Conservation (phyloP, 371 early-diverging fungal species). For the Actinomucor elegans region DNA sequence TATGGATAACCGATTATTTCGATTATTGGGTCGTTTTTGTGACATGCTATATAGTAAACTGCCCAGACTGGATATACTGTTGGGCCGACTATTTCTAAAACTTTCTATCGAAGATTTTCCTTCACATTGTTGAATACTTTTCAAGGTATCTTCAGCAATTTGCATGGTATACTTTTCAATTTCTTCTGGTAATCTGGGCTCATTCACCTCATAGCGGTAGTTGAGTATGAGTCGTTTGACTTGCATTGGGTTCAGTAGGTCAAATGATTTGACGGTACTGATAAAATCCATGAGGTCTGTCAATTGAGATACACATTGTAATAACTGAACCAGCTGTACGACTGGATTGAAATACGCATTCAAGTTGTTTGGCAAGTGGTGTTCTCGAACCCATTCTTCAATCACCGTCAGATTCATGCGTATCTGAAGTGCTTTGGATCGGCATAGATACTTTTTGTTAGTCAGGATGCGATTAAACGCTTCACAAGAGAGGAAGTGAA, state of each 20-base stretch:
- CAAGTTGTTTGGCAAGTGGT: slow-evolving; percentile 42
- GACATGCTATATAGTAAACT: slow-evolving; percentile 17
- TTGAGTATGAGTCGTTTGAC: slow-evolving; percentile 66
- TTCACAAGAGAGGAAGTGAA: slow-evolving; percentile 74
- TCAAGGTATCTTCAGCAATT: slow-evolving; percentile 62
- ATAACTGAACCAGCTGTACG: slow-evolving; percentile 79
- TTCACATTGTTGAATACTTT: slow-evolving; percentile 29
- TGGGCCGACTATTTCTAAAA: slow-evolving; percentile 12
- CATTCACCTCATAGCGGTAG: slow-evolving; percentile 88
- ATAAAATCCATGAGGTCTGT: slow-evolving; percentile 68
- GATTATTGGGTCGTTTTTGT: background rate
- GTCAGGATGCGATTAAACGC: slow-evolving; percentile 82
- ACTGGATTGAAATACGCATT: slow-evolving; percentile 57
- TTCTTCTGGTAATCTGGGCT: slow-evolving; percentile 66
- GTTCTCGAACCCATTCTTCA: slow-evolving; percentile 82
- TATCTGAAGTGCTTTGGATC: slow-evolving; percentile 82
- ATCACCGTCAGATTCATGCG: slow-evolving; percentile 79
- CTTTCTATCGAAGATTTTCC: slow-evolving; percentile 9
- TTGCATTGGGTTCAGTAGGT: slow-evolving; percentile 70
- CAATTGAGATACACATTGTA: slow-evolving; percentile 77
- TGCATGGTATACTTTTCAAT: slow-evolving; percentile 72
- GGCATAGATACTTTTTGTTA: slow-evolving; percentile 70
- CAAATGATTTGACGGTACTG: slow-evolving; percentile 67
- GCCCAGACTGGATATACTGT: slow-evolving; percentile 37
- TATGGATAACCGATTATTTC: background rate